phyloP scores from a whole-genome alignment of 2,329 filamentous ascomycete species.

The Colletotrichum siamense region DNA sequence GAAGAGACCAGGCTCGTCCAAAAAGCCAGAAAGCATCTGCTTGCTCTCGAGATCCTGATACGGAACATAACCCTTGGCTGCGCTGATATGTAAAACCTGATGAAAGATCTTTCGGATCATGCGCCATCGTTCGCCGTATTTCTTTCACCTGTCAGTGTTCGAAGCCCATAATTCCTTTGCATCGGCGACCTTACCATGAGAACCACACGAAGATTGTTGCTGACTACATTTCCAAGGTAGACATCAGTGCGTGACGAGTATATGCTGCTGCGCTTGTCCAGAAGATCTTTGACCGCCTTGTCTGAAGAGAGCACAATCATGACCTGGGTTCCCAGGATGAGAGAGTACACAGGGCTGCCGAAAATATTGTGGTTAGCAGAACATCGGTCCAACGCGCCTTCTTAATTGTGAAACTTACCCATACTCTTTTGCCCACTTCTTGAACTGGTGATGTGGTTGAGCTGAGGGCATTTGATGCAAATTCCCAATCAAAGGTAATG shows the following conservation, averaged over 20 bases:
- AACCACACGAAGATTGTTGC: not conserved
- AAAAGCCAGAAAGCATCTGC: constrained; percentile 44
- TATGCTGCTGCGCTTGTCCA: constrained; percentile 54
- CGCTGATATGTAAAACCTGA: constrained; percentile 40
- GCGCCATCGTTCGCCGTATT: constrained; percentile 11
- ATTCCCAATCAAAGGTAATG: constrained; percentile 56
- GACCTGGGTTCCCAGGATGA: constrained; percentile 53
- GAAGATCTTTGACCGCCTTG: constrained; percentile 52
- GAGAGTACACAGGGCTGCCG: constrained; percentile 49
- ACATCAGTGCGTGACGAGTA: constrained; percentile 50
- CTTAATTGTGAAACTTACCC: not conserved
- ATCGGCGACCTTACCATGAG: not conserved
- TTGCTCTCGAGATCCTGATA: constrained; percentile 47
- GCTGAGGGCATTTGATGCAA: constrained; percentile 52
- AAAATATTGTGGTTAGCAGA: not conserved
- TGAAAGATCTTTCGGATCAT: constrained; percentile 36
- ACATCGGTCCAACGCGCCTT: not conserved
- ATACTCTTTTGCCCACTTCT: constrained; percentile 58
- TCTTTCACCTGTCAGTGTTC: not conserved
- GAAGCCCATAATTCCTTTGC: too few species aligned
- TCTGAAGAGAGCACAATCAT: constrained; percentile 53
- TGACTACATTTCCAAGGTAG: not conserved
- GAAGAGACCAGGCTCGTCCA: constrained; percentile 42
- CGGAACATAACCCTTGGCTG: constrained; percentile 44
- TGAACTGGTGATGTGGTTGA: constrained; percentile 49